Evolutionary conservation across 2,329 filamentous ascomycete species (phyloP).

Genomic region (Rhynchosporium secalis): DNA sequence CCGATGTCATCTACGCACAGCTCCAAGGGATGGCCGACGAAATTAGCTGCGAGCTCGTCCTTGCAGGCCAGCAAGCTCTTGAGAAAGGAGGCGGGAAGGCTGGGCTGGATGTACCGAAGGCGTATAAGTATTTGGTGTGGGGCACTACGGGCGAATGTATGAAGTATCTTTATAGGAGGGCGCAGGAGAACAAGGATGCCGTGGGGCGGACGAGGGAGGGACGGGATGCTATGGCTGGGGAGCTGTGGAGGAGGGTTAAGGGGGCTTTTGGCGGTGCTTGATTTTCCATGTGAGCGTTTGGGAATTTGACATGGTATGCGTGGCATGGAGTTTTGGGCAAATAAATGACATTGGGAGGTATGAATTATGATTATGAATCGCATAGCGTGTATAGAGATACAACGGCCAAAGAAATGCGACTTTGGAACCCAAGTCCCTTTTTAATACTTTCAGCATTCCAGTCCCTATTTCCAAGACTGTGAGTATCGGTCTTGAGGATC

Average conservation of each 20-base stretch:
- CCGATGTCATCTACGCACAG: conserved; percentile 67
- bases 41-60: conserved; percentile 65
- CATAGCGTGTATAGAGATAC: conserved; percentile 5
- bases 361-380: conserved; percentile 1
- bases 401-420: no score
- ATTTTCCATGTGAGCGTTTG: neutral
- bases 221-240: conserved; percentile 61
- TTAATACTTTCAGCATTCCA: no score
- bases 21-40: conserved; percentile 96
- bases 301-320: neutral
- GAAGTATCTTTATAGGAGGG: conserved; percentile 66
- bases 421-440: no score
- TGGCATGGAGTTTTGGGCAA: neutral
- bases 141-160: conserved; percentile 77
- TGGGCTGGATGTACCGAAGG: conserved; percentile 52
- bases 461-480: neutral
- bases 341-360: neutral
- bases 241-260: conserved; percentile 58
- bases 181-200: conserved; percentile 74
- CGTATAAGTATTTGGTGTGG: conserved; percentile 70
- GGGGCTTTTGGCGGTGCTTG: conserved; percentile 25
- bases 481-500: no score
- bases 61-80: conserved; percentile 21
- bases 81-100: conserved; percentile 29
- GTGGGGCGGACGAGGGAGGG: conserved; percentile 62